phyloP scores from a whole-genome alignment of 768 basidiomycete species.

The Rhodotorula sphaerocarpa region DNA sequence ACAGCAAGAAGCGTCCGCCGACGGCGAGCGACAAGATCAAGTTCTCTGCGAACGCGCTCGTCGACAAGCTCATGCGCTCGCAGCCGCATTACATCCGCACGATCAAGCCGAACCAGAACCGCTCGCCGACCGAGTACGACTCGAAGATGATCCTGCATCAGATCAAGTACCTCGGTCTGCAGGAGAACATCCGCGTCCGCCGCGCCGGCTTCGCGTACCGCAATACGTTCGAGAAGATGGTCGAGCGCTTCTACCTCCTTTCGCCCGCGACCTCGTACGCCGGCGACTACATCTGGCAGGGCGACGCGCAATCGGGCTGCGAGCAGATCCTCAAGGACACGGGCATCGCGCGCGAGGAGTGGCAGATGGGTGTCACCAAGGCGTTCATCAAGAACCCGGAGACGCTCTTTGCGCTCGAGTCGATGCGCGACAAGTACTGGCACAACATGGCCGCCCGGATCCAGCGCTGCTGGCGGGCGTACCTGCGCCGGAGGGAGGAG shows the following conservation, averaged over 20 bases:
- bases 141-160: conserved; percentile 92
- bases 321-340: conserved; percentile 87
- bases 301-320: conserved; percentile 82
- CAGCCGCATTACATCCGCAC: conserved; percentile 98
- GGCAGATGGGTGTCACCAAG: conserved; percentile 99
- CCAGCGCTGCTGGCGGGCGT: conserved; percentile 91
- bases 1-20: conserved; percentile 94
- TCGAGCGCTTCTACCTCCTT: conserved; percentile 91
- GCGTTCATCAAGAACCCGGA: conserved; percentile 99
- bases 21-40: conserved; percentile 98
- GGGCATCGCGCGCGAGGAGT: conserved; percentile 90
- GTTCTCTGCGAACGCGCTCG: conserved; percentile 81
- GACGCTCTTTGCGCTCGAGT: conserved; percentile 97
- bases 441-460: conserved; percentile 98
- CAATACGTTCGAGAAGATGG: conserved; percentile 98
- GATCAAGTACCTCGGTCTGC: conserved; percentile 95
- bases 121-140: conserved; percentile 84
- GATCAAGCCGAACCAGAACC: conserved; percentile 95
- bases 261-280: conserved; percentile 95
- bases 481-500: conserved; percentile 89
- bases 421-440: conserved; percentile 98
- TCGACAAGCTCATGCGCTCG: conserved; percentile 94
- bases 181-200: conserved; percentile 96
- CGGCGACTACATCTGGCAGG: conserved; percentile 95
- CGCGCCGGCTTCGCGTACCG: conserved; percentile 96